Percentiles rank a stretch among this genome's conserved stretches.
Evolutionary conservation across 257 asterid species (phyloP).

Genomic region (Ballota nigra): DNA sequence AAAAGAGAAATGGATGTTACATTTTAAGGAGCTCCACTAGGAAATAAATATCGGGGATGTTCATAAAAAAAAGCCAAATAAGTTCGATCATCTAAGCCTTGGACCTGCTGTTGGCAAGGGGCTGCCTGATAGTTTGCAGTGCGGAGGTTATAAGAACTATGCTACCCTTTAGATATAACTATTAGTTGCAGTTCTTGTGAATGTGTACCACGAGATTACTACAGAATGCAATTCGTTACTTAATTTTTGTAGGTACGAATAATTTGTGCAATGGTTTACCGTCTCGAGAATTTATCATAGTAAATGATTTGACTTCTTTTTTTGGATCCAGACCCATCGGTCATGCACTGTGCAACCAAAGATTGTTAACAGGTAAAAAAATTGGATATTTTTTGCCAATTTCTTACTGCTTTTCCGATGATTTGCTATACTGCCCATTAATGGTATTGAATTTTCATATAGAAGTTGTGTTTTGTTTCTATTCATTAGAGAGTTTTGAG

Average conservation of each 20-base stretch:
- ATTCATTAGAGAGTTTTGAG: too few relatives aligned
- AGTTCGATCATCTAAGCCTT: slow-evolving; percentile 63
- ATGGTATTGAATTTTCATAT: too few relatives aligned
- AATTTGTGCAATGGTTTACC: neutral
- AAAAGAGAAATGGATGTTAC: slow-evolving; percentile 2
- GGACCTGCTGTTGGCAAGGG: slow-evolving; percentile 94
- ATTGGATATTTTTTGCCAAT: slow-evolving; percentile 1
- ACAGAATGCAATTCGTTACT: neutral
- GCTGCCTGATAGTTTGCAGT: slow-evolving; percentile 69
- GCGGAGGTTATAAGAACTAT: slow-evolving; percentile 54
- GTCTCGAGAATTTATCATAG: neutral
- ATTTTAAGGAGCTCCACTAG: slow-evolving; percentile 52
- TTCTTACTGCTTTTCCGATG: too few relatives aligned
- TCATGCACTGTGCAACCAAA: neutral
- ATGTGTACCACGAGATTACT: too few relatives aligned
- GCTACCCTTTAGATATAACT: too few relatives aligned
- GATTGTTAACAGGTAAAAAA: neutral
- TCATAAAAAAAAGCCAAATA: too few relatives aligned
- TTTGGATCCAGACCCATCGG: neutral
- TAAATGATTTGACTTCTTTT: neutral
- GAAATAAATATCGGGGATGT: slow-evolving; percentile 30
- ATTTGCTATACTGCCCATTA: too few relatives aligned
- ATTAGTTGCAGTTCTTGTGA: too few relatives aligned
- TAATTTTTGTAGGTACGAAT: neutral
- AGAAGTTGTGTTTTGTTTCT: too few relatives aligned